Conservation (phyloP, 257 asterid species). For the Scutellaria barbata region DNA sequence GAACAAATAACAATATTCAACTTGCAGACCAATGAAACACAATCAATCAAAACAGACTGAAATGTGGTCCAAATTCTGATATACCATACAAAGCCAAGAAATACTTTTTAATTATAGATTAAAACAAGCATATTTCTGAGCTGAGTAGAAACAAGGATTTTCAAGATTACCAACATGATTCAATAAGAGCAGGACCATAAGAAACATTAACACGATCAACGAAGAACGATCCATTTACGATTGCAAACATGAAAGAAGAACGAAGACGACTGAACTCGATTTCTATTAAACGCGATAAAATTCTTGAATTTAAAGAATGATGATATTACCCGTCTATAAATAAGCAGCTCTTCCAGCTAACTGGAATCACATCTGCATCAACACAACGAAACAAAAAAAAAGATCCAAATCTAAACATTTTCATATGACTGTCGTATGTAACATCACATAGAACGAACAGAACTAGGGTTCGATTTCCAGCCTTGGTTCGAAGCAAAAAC, state of each 20-base stretch:
- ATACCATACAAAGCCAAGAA: conserved; percentile 10
- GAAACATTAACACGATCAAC: not conserved
- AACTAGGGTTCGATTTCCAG: conserved; percentile 72
- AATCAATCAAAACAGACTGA: not conserved
- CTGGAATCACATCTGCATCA: conserved; percentile 24
- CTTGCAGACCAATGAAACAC: not conserved
- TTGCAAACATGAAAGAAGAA: not conserved
- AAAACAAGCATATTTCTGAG: not conserved
- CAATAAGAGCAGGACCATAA: not conserved
- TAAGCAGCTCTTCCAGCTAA: conserved; percentile 41
- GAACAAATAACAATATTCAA: conserved; percentile 6
- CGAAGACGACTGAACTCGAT: not conserved
- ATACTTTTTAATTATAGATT: conserved; percentile 6
- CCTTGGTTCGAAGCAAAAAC: conserved; percentile 92
- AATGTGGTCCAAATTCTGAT: conserved; percentile 20
- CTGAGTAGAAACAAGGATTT: no score
- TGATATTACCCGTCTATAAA: conserved; percentile 33
- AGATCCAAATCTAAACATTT: conserved; percentile 18
- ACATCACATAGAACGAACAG: not conserved
- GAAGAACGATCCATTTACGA: no score
- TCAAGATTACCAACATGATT: no score
- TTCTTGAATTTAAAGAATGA: conserved; percentile 42
- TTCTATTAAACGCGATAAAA: conserved; percentile 28
- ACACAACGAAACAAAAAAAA: conserved; percentile 17
- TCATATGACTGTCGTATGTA: not conserved